phyloP scores from a whole-genome alignment of 2,329 filamentous ascomycete genomes.

The Cyclaneusma minus region DNA sequence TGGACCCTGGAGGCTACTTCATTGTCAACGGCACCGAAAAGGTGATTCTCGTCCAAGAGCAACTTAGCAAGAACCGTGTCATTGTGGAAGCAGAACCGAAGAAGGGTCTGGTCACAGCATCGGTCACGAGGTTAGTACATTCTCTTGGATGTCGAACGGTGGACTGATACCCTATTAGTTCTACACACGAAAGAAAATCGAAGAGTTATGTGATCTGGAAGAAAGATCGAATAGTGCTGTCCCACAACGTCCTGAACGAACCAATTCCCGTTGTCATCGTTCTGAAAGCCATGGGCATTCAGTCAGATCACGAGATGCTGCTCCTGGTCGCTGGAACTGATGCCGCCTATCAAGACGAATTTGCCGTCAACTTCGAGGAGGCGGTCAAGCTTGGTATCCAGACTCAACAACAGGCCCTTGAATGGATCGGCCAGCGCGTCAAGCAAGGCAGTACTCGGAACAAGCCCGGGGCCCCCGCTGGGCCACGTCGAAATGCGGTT shows the following conservation, averaged over 20 bases:
- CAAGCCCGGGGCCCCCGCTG: constrained; percentile 31
- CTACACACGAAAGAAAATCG: constrained; percentile 92
- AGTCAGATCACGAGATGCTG: constrained; percentile 90
- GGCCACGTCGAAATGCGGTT: constrained; percentile 59
- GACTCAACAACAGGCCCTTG: constrained; percentile 89
- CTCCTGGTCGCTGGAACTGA: constrained; percentile 81
- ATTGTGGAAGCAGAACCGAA: constrained; percentile 89
- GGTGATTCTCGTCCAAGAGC: constrained; percentile 95
- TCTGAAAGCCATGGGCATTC: constrained; percentile 82
- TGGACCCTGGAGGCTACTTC: constrained; percentile 95
- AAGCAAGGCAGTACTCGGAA: constrained; percentile 61
- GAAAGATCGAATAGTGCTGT: constrained; percentile 77
- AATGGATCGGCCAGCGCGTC: constrained; percentile 76
- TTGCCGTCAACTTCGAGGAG: constrained; percentile 89
- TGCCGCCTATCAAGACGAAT: constrained; percentile 82
- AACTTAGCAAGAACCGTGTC: constrained; percentile 96
- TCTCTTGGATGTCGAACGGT: neutral
- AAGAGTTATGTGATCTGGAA: constrained; percentile 94
- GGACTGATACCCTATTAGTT: constrained; percentile 36
- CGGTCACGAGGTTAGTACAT: constrained; percentile 58
- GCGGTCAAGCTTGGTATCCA: constrained; percentile 69
- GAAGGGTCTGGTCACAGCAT: constrained; percentile 87
- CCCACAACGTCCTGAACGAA: constrained; percentile 86
- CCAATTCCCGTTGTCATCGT: constrained; percentile 91
- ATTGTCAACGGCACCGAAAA: constrained; percentile 97